Percentiles rank a stretch among this genome's conserved stretches.
These are phyloP conservation scores for Mimosa bimucronata DNA, from an alignment of 306 rosid genomes.

Conservation along the genomic window DNA sequence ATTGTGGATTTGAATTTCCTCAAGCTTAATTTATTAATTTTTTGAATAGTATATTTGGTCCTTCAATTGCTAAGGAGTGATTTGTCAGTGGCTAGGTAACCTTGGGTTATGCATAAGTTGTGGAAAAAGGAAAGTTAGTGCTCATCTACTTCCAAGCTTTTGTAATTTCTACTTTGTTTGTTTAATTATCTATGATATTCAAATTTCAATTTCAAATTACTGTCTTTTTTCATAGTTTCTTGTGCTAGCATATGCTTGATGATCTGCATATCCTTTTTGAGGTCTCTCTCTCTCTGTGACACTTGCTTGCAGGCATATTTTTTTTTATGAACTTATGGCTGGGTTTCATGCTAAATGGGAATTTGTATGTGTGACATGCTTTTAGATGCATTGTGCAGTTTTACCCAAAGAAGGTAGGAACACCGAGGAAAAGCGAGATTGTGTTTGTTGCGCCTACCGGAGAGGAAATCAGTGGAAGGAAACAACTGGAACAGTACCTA, in stretches of 20 bases:
- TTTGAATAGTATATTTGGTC: not conserved
- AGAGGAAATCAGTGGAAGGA: constrained; percentile 68
- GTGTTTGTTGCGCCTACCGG: constrained; percentile 86
- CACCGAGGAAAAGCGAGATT: constrained; percentile 77
- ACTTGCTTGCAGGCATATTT: not conserved
- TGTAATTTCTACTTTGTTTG: not conserved
- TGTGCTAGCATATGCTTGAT: not conserved
- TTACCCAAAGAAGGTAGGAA: constrained; percentile 74
- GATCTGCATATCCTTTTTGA: not conserved
- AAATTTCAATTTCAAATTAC: not conserved
- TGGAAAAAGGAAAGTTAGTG: not conserved
- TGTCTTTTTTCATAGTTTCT: not conserved
- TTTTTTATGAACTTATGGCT: not conserved
- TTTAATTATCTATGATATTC: not conserved
- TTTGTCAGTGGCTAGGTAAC: not conserved
- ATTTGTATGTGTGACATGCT: constrained; percentile 22
- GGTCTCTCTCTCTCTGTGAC: not conserved
- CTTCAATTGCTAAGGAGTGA: not conserved
- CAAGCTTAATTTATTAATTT: not conserved
- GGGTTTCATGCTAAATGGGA: not conserved
- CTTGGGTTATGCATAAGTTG: not conserved
- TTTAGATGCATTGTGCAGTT: constrained; percentile 49
- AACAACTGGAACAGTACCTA: constrained; percentile 85
- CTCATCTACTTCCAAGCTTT: not conserved
- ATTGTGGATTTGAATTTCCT: not conserved